Evolutionary conservation across 1,139 yeast species (phyloP).

Genomic region (Debaryomyces fabryi): DNA sequence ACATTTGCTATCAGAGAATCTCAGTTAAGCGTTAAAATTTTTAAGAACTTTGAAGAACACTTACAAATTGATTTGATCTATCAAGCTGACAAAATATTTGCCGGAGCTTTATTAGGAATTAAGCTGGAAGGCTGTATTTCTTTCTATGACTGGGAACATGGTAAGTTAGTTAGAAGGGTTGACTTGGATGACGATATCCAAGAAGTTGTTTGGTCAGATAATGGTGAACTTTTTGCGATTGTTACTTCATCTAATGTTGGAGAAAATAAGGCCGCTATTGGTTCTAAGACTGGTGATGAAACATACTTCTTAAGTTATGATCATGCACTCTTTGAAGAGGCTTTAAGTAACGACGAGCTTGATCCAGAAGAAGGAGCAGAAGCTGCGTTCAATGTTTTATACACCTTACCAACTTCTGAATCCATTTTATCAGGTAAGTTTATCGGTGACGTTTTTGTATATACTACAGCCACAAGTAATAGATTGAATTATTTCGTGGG

Average conservation of each 20-base stretch:
- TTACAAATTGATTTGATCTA: constrained; percentile 67
- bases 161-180: constrained; percentile 80
- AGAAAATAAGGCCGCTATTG: constrained; percentile 21
- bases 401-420: constrained; percentile 73
- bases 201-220: constrained; percentile 90
- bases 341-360: constrained; percentile 57
- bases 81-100: constrained; percentile 77
- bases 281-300: constrained; percentile 49
- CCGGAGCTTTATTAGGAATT: constrained; percentile 85
- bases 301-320: constrained; percentile 82
- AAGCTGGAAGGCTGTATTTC: constrained; percentile 81
- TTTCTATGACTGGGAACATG: constrained; percentile 93
- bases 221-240: constrained; percentile 85
- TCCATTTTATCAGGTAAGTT: constrained; percentile 86
- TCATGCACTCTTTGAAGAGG: constrained; percentile 66
- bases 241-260: constrained; percentile 51
- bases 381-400: constrained; percentile 79
- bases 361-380: constrained; percentile 89
- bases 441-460: constrained; percentile 96
- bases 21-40: constrained; percentile 64
- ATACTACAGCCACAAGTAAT: constrained; percentile 78
- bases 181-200: constrained; percentile 71
- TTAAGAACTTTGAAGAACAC: constrained; percentile 83
- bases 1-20: constrained; percentile 83
- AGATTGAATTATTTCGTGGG: constrained; percentile 95